Percentiles rank a stretch among this genome's conserved stretches.
Evolutionary conservation across 768 basidiomycete genomes (phyloP).

Genomic region (Neoboletus brunneissimus): DNA sequence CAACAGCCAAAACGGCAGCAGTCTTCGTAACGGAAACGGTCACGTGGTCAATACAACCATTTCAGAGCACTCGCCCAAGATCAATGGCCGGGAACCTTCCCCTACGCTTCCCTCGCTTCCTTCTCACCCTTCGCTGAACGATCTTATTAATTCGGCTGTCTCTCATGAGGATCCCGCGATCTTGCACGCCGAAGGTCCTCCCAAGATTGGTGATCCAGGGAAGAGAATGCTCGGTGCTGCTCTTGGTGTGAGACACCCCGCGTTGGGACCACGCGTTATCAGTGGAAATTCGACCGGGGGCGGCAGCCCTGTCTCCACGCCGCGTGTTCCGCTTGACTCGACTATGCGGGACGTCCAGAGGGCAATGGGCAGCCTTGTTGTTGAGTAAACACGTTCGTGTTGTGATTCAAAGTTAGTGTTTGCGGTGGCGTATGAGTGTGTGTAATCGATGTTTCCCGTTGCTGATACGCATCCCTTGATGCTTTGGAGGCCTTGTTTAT

Average conservation of each 20-base stretch:
- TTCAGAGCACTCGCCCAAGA: constrained; percentile 46
- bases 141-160: constrained; percentile 74
- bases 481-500: constrained; percentile 18
- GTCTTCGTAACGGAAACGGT: constrained; percentile 29
- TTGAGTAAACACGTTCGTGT: constrained; percentile 49
- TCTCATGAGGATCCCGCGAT: constrained; percentile 66
- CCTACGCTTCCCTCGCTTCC: constrained; percentile 80
- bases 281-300: constrained; percentile 37
- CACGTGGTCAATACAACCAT: constrained; percentile 44
- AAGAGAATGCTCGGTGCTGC: constrained; percentile 88
- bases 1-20: constrained; percentile 35
- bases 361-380: constrained; percentile 73
- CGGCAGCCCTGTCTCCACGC: constrained; percentile 24
- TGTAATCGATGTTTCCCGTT: constrained; percentile 20
- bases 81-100: constrained; percentile 65
- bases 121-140: constrained; percentile 79
- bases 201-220: constrained; percentile 83
- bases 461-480: constrained; percentile 17
- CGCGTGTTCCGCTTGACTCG: constrained; percentile 47
- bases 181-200: constrained; percentile 50
- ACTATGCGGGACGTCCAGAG: constrained; percentile 68
- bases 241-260: constrained; percentile 79
- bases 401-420: constrained; percentile 13
- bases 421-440: constrained; percentile 16
- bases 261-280: constrained; percentile 59